Percentiles rank a stretch among this genome's conserved stretches.
These are phyloP conservation scores for Knoxdaviesia proteae DNA, from an alignment of 2,329 filamentous ascomycete genomes.

Conservation along the genomic window DNA sequence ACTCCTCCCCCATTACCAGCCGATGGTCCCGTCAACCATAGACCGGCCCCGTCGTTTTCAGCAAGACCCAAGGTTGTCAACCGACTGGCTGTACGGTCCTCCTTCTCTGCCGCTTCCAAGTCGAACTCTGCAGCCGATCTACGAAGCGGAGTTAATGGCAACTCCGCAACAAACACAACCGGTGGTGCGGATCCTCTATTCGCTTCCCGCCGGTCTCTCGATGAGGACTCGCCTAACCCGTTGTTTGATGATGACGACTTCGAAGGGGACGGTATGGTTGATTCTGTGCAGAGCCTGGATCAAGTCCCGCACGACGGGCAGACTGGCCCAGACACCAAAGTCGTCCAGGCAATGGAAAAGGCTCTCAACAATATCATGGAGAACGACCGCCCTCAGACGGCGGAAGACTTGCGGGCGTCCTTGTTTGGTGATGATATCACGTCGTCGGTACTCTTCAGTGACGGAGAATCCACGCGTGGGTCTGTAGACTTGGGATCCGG, in stretches of 20 bases:
- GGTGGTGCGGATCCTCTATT: constrained; percentile 15
- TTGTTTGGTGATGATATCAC: constrained; percentile 35
- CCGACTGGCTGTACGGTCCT: constrained; percentile 2
- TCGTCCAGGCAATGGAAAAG: constrained; percentile 83
- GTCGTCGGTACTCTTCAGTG: constrained; percentile 5
- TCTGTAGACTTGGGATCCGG: constrained; percentile 30
- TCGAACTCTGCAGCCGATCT: constrained; percentile 22
- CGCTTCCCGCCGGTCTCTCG: constrained; percentile 43
- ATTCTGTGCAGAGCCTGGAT: constrained; percentile 63
- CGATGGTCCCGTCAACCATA: no score
- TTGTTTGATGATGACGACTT: constrained; percentile 70
- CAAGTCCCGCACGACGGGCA: constrained; percentile 25
- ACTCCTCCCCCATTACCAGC: no score
- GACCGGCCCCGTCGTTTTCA: neutral
- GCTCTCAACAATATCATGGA: constrained; percentile 86
- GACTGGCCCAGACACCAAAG: constrained; percentile 35
- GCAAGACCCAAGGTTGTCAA: no score
- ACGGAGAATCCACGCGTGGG: constrained; percentile 31
- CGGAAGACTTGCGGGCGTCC: constrained; percentile 43
- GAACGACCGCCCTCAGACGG: constrained; percentile 42
- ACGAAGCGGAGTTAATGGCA: constrained; percentile 14
- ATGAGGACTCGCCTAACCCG: constrained; percentile 29
- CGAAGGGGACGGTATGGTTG: constrained; percentile 47
- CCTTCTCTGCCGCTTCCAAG: constrained; percentile 20
- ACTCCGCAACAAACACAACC: neutral